Conservation (phyloP, 2,329 filamentous ascomycete species). For the Colletotrichum sp. region DNA sequence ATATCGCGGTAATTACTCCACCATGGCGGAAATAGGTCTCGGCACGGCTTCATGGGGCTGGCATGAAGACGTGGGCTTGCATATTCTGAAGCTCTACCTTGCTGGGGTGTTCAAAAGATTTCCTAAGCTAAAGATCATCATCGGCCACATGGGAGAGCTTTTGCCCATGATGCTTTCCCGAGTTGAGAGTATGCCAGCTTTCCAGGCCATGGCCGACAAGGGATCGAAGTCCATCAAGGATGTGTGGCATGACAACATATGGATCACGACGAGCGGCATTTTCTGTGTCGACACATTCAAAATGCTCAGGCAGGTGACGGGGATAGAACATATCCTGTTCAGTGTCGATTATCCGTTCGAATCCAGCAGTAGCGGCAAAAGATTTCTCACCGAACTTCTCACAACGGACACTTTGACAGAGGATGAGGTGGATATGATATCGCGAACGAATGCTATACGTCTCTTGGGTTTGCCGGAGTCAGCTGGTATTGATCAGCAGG, state of each 20-base stretch:
- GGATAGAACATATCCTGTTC: neutral
- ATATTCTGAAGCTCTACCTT: neutral
- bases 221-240: neutral
- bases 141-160: neutral
- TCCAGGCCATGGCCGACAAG: neutral
- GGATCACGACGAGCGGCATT: neutral
- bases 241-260: neutral
- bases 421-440: neutral
- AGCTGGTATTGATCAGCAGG: neutral
- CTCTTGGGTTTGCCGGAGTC: accelerated
- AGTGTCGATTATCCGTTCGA: neutral
- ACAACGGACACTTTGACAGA: neutral
- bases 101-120: neutral
- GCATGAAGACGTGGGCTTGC: neutral
- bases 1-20: neutral
- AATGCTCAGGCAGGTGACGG: neutral
- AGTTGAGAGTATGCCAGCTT: neutral
- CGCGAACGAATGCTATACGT: accelerated
- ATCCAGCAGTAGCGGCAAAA: accelerated
- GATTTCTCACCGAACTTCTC: accelerated
- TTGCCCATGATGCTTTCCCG: neutral
- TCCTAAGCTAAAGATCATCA: neutral
- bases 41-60: accelerated
- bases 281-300: neutral
- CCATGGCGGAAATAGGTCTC: neutral